Percentiles rank a stretch among this genome's conserved stretches.
phyloP scores from a whole-genome alignment of 306 rosid genomes.

The Dalbergia cultrata region DNA sequence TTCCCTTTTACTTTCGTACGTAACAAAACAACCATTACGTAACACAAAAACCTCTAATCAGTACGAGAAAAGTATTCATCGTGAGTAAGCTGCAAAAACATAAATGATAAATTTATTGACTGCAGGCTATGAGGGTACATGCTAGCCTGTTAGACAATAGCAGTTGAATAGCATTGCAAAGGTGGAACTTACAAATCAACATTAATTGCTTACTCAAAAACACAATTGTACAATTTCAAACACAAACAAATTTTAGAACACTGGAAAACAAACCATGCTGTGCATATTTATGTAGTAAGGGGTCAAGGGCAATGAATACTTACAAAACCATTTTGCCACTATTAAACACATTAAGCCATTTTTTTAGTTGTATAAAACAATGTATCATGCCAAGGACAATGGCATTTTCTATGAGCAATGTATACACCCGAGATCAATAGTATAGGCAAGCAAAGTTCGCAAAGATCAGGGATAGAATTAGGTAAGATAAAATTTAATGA shows the following conservation, averaged over 20 bases:
- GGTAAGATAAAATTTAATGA: conserved; percentile 45
- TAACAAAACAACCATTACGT: conserved; percentile 31
- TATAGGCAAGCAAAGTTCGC: conserved; percentile 17
- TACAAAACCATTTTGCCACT: conserved; percentile 1
- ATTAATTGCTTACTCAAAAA: conserved; percentile 6
- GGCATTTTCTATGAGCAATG: conserved; percentile 7
- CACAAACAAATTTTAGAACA: background rate
- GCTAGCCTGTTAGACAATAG: conserved; percentile 27
- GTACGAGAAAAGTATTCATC: background rate
- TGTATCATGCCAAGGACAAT: background rate
- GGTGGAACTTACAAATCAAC: background rate
- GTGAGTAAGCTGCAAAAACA: conserved; percentile 23
- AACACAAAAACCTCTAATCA: conserved; percentile 7
- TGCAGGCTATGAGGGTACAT: conserved; percentile 9
- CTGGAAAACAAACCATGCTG: background rate
- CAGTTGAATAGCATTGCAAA: background rate
- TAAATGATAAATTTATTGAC: conserved; percentile 8
- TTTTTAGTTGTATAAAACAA: background rate
- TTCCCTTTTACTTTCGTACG: background rate
- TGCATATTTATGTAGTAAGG: background rate
- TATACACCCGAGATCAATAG: conserved; percentile 30
- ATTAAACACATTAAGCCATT: background rate
- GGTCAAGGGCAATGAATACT: background rate
- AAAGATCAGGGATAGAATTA: conserved; percentile 19
- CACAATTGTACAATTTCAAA: background rate